Conservation (phyloP, 805 yeast species). For the Pichia deserticola region DNA sequence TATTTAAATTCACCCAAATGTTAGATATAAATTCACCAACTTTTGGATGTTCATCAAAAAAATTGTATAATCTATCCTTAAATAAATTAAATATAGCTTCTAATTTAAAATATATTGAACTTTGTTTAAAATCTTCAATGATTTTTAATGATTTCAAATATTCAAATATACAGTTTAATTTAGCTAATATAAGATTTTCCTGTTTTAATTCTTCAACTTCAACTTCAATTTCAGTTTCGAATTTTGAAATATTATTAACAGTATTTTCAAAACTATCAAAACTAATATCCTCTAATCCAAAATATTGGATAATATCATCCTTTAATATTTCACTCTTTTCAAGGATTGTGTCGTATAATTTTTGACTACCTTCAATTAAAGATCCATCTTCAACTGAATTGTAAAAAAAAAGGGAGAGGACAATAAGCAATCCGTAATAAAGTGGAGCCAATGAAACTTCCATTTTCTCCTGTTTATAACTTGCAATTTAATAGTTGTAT, state of each 20-base stretch:
- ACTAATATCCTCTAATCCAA: neutral
- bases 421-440: conserved; percentile 4
- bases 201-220: too few relatives aligned
- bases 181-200: too few relatives aligned
- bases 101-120: too few relatives aligned
- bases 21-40: neutral
- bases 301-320: neutral
- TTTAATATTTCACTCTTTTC: neutral
- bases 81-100: too few relatives aligned
- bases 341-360: neutral
- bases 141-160: too few relatives aligned
- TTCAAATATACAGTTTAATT: too few relatives aligned
- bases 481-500: too few relatives aligned
- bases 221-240: too few relatives aligned
- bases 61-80: neutral
- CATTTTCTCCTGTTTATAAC: neutral
- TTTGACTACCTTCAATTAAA: conserved; percentile 1
- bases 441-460: neutral
- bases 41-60: neutral
- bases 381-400: neutral
- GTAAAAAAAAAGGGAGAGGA: conserved; percentile 4
- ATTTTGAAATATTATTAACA: too few relatives aligned
- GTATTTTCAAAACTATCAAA: neutral
- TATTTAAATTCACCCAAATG: neutral
- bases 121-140: neutral